Base-by-base conservation (phyloP, 2,329 filamentous ascomycete genomes). In the Grosmannia huntii region DNA sequence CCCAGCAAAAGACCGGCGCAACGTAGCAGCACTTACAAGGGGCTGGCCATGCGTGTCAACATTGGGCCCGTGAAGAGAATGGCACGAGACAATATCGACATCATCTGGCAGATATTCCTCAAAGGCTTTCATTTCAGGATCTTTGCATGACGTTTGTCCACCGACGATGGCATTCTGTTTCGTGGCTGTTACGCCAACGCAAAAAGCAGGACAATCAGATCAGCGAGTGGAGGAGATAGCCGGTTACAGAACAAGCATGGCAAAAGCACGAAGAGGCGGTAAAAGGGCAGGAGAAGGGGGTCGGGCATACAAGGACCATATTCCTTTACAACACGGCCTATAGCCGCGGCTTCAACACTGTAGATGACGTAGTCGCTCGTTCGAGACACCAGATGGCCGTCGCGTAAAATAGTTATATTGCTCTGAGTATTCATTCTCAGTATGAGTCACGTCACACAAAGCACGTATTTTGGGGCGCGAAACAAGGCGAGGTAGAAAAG, bases 301-400 rank as follows among this genome's bases (percentile, higher is more conserved):
- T 60, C 57, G 59, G 57, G 72, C 86, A 77, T 90, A 96, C 90
- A 96, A 66, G 92, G 92, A 63, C 91, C 94, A 72, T 90, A 99
- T 67, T 86, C 78, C 62, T 86, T 86, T 67, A 96, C 94, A 66
- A 96, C 89, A 64, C 80, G 81, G 69, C 90, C 87, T 71, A 99
- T 95, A 64, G 86, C 82, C 66, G 90, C 90, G 7, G 94, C 94
- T 74, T 97, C 92, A 72, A 99, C 94, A 73, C 88, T 95, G 80
- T 99, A 99, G 70, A 99, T 90, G 75, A 96, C 96, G 73, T 91
- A 97, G 79, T 97, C 92, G 85, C 91, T 96, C 72, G 86, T 85
- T 74, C 94, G 85, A 66, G 94, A 96, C 66, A 99, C 94, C 71
- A 92, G 81, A 75, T 97, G 91, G 66, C 95, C 95, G 81, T 96